Evolutionary conservation across 495 filamentous ascomycete species (phyloP).

Genomic region (Xylaria intraflava): DNA sequence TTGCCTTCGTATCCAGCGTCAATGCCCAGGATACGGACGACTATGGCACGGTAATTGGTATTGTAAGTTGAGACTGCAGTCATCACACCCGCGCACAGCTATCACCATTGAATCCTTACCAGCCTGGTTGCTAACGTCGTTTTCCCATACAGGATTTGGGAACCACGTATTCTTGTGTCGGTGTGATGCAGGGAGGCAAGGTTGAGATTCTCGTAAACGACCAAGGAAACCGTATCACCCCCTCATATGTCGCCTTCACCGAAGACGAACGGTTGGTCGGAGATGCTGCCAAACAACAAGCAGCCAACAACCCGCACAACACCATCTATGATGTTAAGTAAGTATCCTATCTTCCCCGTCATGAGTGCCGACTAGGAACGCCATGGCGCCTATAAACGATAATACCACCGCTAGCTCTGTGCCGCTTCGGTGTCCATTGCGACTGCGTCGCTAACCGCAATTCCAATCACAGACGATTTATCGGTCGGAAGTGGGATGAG

Average conservation of each 20-base stretch:
- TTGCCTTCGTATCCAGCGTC: slow-evolving; percentile 67
- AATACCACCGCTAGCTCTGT: not conserved
- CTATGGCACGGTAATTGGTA: slow-evolving; percentile 92
- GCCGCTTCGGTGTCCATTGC: not conserved
- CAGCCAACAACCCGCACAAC: slow-evolving; percentile 78
- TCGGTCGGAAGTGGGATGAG: slow-evolving; percentile 83
- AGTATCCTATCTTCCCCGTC: slow-evolving; percentile 29
- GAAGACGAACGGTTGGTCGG: slow-evolving; percentile 96
- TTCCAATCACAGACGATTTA: slow-evolving; percentile 58
- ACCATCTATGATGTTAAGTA: slow-evolving; percentile 94
- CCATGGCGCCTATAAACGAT: not conserved
- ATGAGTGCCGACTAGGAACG: not conserved
- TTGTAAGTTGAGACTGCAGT: slow-evolving; percentile 40
- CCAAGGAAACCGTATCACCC: slow-evolving; percentile 98
- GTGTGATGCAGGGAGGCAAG: slow-evolving; percentile 98
- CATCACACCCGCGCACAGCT: not conserved
- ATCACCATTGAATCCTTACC: not conserved
- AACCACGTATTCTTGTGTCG: slow-evolving; percentile 98
- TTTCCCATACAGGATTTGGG: slow-evolving; percentile 64
- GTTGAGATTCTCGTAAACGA: slow-evolving; percentile 97
- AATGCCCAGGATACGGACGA: slow-evolving; percentile 69
- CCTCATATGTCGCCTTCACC: slow-evolving; percentile 97
- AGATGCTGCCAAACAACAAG: slow-evolving; percentile 99
- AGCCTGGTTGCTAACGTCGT: slow-evolving; percentile 4
- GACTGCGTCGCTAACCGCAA: slow-evolving; percentile 19